Percentiles rank a stretch among this genome's conserved stretches.
Evolutionary conservation across 768 basidiomycete genomes (phyloP).

Genomic region (Amanita muscaria): DNA sequence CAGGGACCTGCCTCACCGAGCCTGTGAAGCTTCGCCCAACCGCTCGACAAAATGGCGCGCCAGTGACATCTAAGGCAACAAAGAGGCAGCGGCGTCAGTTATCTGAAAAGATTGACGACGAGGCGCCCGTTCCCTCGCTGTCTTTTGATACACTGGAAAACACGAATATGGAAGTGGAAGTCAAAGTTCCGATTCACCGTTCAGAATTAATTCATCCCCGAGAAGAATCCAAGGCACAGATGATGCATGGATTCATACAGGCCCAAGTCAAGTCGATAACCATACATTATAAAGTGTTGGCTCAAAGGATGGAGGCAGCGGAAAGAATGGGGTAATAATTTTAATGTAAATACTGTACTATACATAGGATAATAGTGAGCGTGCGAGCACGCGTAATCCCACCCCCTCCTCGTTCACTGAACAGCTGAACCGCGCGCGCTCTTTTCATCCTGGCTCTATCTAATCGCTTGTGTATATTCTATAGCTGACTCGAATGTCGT

Average conservation of each 20-base stretch:
- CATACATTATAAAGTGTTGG: constrained; percentile 4
- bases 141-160: no score
- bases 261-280: neutral
- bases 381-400: constrained; percentile 1
- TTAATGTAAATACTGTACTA: neutral
- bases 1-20: constrained; percentile 1
- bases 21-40: neutral
- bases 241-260: constrained; percentile 2
- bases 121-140: no score
- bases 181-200: no score
- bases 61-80: neutral
- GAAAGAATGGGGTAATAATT: neutral
- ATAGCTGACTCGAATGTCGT: no score
- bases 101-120: no score
- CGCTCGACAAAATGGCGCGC: neutral
- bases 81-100: neutral
- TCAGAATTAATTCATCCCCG: no score
- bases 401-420: constrained; percentile 1
- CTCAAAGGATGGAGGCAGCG: neutral
- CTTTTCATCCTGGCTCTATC: neutral
- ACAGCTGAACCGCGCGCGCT: constrained; percentile 2
- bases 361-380: neutral
- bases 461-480: no score
- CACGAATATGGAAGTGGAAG: no score
- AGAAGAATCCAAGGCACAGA: neutral